A percentile compares a stretch with the other conserved stretches of the same genome.
These are phyloP conservation scores for Botryotinia convoluta DNA, from an alignment of 2,329 filamentous ascomycete genomes.

Conservation along the genomic window DNA sequence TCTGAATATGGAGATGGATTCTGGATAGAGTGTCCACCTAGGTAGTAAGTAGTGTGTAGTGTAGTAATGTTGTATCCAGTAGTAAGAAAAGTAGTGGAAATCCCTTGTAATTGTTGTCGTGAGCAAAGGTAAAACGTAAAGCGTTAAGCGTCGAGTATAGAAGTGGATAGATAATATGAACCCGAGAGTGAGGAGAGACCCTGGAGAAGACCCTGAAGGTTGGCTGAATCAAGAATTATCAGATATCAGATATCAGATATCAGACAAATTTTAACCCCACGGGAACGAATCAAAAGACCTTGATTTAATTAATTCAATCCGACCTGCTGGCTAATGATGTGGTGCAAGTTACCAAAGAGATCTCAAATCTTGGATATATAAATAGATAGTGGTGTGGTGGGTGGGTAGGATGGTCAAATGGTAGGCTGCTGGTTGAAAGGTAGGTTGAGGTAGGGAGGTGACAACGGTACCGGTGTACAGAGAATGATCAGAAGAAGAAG, in stretches of 20 bases:
- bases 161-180: not conserved
- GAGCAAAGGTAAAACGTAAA: no score
- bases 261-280: not conserved
- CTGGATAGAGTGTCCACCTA: not conserved
- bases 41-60: no score
- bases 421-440: not conserved
- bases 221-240: not conserved
- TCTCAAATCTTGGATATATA: not conserved
- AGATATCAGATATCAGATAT: not conserved
- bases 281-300: slow-evolving; percentile 5
- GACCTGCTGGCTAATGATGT: not conserved
- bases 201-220: not conserved
- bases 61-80: no score
- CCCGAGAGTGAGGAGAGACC: not conserved
- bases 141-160: no score
- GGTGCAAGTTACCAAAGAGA: not conserved
- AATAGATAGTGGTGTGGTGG: not conserved
- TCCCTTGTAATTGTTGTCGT: not conserved
- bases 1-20: not conserved
- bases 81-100: no score
- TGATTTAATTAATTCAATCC: not conserved
- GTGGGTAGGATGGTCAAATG: not conserved
- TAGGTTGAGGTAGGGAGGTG: not conserved
- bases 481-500: not conserved
- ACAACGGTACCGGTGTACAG: not conserved